Percentiles rank a stretch among this genome's conserved stretches.
Evolutionary conservation across 352 stramenopile genomes (phyloP).

Genomic region (Pythium monospermum): DNA sequence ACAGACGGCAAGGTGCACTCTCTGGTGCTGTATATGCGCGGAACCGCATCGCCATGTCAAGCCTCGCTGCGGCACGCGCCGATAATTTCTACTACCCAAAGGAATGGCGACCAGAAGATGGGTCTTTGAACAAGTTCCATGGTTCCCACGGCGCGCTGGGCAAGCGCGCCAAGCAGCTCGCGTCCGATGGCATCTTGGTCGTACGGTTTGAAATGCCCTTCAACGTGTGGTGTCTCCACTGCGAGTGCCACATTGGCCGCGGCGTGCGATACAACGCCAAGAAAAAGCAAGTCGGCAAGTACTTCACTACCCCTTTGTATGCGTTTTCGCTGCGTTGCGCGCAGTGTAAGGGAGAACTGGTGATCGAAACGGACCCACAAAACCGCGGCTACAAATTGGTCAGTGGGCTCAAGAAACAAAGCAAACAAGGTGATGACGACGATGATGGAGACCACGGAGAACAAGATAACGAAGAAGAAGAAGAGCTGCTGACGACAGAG

Average conservation of each 20-base stretch:
- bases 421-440: constrained; percentile 20
- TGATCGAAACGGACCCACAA: constrained; percentile 95
- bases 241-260: constrained; percentile 59
- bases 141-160: constrained; percentile 72
- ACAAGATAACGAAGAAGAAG: constrained; percentile 16
- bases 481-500: constrained; percentile 34
- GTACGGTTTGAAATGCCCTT: constrained; percentile 98
- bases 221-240: constrained; percentile 90
- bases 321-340: constrained; percentile 95
- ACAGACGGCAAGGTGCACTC: not conserved
- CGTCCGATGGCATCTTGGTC: constrained; percentile 79
- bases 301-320: constrained; percentile 92
- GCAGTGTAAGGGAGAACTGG: constrained; percentile 81
- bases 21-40: not conserved
- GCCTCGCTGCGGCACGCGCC: constrained; percentile 93
- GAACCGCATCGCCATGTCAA: constrained; percentile 82
- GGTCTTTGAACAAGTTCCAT: constrained; percentile 83
- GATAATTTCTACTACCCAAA: constrained; percentile 98
- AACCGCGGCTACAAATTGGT: constrained; percentile 85
- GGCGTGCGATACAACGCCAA: constrained; percentile 96
- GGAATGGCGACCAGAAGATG: constrained; percentile 85
- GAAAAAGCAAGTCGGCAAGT: constrained; percentile 88
- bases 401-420: constrained; percentile 87
- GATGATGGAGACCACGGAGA: constrained; percentile 10
- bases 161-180: constrained; percentile 82